Conservation (phyloP, 2,329 filamentous ascomycete genomes). For the Aureobasidium sp. region DNA sequence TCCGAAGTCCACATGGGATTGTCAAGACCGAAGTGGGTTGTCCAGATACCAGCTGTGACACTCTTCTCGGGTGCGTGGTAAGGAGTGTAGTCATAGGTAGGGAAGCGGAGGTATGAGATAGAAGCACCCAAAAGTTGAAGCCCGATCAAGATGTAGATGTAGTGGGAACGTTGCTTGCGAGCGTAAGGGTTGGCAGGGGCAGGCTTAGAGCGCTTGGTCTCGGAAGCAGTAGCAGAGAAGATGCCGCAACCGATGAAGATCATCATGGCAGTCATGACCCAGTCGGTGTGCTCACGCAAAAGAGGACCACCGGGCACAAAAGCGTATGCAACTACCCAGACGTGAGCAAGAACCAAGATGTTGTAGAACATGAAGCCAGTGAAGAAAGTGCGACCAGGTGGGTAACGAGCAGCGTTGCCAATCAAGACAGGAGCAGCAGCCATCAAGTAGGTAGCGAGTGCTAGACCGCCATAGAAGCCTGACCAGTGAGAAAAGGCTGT, state of each 20-base stretch:
- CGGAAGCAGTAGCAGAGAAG: conserved; percentile 56
- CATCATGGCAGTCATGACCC: conserved; percentile 88
- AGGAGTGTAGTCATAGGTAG: conserved; percentile 81
- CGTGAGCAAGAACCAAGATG: conserved; percentile 89
- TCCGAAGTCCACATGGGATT: conserved; percentile 99
- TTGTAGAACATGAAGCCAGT: conserved; percentile 89
- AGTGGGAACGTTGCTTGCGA: conserved; percentile 55
- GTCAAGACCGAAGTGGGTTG: conserved; percentile 93
- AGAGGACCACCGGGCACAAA: conserved; percentile 93
- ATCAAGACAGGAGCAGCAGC: conserved; percentile 71
- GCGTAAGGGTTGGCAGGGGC: conserved; percentile 37
- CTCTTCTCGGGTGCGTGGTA: conserved; percentile 84
- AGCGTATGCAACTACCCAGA: conserved; percentile 97
- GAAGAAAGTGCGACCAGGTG: conserved; percentile 74
- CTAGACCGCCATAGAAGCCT: conserved; percentile 78
- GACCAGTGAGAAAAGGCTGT: conserved; percentile 76
- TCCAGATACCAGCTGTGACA: conserved; percentile 95
- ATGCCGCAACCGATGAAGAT: conserved; percentile 75
- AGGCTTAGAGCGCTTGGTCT: conserved; percentile 33
- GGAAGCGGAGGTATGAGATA: conserved; percentile 83
- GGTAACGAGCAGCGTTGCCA: conserved; percentile 66
- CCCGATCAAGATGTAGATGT: conserved; percentile 62
- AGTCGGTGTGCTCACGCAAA: conserved; percentile 90
- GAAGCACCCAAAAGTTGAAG: conserved; percentile 75
- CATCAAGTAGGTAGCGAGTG: conserved; percentile 71